These are phyloP conservation scores for Endotrypanum monterogeii DNA, from an alignment of 208 protist genomes.

Conservation along the genomic window DNA sequence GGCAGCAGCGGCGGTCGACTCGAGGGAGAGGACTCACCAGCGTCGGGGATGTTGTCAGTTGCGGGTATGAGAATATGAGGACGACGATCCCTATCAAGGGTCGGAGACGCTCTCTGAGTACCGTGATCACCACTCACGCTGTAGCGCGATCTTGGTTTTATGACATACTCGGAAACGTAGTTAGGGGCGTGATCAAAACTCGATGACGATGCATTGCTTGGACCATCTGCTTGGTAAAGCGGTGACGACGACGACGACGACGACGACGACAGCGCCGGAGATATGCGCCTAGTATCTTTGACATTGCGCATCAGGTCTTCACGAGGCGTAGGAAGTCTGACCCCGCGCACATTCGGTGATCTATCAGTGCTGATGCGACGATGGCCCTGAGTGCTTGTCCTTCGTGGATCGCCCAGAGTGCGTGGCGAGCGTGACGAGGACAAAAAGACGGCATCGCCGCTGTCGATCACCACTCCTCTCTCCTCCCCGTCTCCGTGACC, in stretches of 20 bases:
- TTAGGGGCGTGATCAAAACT: not conserved
- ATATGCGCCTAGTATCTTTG: not conserved
- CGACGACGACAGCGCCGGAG: not conserved
- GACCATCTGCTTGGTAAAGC: slow-evolving; percentile 5
- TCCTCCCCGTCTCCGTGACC: not conserved
- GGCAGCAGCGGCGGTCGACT: slow-evolving; percentile 8
- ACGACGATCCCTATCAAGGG: not conserved
- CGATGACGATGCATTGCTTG: not conserved
- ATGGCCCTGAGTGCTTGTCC: not conserved
- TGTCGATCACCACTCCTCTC: not conserved
- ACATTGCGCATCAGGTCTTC: not conserved
- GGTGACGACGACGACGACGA: not conserved
- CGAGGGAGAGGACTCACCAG: slow-evolving; percentile 1
- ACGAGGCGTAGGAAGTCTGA: not conserved
- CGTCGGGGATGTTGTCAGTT: not conserved
- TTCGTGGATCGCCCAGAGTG: not conserved
- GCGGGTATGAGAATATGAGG: not conserved
- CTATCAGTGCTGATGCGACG: not conserved
- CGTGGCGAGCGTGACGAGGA: not conserved
- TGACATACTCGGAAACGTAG: not conserved
- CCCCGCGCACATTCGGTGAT: not conserved
- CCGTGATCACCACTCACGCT: not conserved
- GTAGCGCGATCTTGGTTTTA: not conserved
- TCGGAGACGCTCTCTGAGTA: not conserved
- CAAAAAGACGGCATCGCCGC: not conserved